These are phyloP conservation scores for Pleurotus ostreatus DNA, from an alignment of 768 basidiomycete genomes.

Conservation along the genomic window DNA sequence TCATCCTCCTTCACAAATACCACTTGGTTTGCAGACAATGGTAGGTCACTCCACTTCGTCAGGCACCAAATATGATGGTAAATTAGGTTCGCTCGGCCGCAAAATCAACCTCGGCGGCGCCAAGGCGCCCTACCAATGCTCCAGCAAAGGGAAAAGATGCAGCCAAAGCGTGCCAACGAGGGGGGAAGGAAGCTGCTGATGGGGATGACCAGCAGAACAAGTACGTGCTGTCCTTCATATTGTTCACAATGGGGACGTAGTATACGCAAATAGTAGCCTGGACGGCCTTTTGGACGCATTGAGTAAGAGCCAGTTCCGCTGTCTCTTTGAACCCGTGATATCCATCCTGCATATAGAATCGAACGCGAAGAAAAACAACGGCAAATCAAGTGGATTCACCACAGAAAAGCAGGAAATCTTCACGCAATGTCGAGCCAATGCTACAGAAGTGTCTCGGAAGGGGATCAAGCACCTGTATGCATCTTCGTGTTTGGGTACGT, in stretches of 20 bases:
- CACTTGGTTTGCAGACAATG: no score
- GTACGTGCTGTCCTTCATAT: background rate
- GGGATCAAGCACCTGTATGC: conserved; percentile 4
- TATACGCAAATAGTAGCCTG: background rate
- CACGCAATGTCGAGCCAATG: background rate
- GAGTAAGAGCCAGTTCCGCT: no score
- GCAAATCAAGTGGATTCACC: background rate
- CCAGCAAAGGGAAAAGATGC: background rate
- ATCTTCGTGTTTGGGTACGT: background rate
- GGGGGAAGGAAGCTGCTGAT: background rate
- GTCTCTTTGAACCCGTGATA: no score
- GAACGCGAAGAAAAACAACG: background rate
- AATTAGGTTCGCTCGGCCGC: background rate
- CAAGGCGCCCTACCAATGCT: background rate
- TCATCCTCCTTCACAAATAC: no score
- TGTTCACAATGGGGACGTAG: background rate
- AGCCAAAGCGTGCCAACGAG: no score
- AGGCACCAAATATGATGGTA: no score
- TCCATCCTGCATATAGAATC: background rate
- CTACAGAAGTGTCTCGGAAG: background rate
- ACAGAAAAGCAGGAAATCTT: conserved; percentile 1
- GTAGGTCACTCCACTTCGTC: no score
- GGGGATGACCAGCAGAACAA: background rate
- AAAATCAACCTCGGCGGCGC: background rate
- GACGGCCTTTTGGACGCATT: background rate